phyloP scores from a whole-genome alignment of 306 rosid genomes.

The Macrotyloma uniflorum region DNA sequence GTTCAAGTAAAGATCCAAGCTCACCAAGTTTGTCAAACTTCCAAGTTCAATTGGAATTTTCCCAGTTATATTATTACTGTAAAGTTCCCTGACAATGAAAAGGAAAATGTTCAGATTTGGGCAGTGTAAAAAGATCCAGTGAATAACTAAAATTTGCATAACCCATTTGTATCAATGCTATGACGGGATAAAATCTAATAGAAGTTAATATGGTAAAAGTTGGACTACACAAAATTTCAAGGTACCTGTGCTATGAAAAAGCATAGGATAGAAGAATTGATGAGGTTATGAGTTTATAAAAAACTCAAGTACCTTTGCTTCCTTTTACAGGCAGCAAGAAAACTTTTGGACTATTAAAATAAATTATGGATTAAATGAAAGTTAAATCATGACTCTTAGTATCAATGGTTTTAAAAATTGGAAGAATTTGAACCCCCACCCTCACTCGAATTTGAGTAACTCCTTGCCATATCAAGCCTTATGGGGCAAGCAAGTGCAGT shows the following conservation, averaged over 20 bases:
- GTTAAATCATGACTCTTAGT: not conserved
- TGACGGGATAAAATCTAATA: not conserved
- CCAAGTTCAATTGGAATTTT: constrained; percentile 66
- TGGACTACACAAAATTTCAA: not conserved
- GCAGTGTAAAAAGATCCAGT: not conserved
- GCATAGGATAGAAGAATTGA: not conserved
- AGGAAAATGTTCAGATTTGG: not conserved
- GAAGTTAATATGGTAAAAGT: not conserved
- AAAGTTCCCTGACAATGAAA: constrained; percentile 63
- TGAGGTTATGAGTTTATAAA: not conserved
- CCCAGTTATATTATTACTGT: constrained; percentile 57
- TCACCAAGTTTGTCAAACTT: constrained; percentile 59
- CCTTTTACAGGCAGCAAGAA: not conserved
- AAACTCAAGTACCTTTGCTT: not conserved
- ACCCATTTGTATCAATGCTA: not conserved
- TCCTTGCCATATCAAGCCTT: not conserved
- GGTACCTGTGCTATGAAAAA: not conserved
- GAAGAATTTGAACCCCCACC: not conserved
- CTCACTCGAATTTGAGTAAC: not conserved
- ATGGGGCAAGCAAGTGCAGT: not conserved
- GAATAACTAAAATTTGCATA: not conserved
- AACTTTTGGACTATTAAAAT: not conserved
- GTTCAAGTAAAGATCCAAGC: constrained; percentile 74
- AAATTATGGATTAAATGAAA: not conserved
- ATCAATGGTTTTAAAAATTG: not conserved